phyloP scores from a whole-genome alignment of 2,329 filamentous ascomycete genomes.

The Fusarium tuaranense region DNA sequence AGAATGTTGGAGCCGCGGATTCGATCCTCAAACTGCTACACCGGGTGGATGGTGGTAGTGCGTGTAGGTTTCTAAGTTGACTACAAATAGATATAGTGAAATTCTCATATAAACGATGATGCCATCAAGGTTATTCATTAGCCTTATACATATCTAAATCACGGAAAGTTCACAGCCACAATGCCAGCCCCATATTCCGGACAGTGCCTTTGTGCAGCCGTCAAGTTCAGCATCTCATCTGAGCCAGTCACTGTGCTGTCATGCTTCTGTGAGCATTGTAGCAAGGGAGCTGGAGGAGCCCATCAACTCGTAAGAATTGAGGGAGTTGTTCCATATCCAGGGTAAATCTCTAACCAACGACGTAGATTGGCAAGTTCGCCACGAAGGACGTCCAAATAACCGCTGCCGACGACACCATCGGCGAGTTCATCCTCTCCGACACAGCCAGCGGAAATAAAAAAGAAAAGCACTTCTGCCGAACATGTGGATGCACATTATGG shows the following conservation, averaged over 20 bases:
- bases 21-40: neutral
- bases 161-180: neutral
- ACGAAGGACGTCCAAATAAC: slow-evolving; percentile 25
- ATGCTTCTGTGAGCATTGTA: slow-evolving; percentile 39
- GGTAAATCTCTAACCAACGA: too few relatives aligned
- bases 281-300: slow-evolving; percentile 32
- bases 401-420: slow-evolving; percentile 1
- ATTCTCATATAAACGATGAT: neutral
- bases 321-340: too few relatives aligned
- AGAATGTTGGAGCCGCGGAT: neutral
- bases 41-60: too few relatives aligned
- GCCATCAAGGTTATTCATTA: neutral
- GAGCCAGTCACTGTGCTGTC: slow-evolving; percentile 33
- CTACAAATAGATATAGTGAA: neutral
- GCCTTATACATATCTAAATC: too few relatives aligned
- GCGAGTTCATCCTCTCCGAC: slow-evolving; percentile 31
- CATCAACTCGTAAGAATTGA: slow-evolving; percentile 29
- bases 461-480: slow-evolving; percentile 43
- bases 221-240: slow-evolving; percentile 20
- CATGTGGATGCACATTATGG: slow-evolving; percentile 44
- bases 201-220: slow-evolving; percentile 32
- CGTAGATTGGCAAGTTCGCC: slow-evolving; percentile 45
- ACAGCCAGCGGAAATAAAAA: slow-evolving; percentile 43
- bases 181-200: slow-evolving; percentile 34
- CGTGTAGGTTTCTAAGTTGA: neutral